phyloP scores from a whole-genome alignment of 371 early-diverging fungal genomes.

The Syncephalis plumigaleata region DNA sequence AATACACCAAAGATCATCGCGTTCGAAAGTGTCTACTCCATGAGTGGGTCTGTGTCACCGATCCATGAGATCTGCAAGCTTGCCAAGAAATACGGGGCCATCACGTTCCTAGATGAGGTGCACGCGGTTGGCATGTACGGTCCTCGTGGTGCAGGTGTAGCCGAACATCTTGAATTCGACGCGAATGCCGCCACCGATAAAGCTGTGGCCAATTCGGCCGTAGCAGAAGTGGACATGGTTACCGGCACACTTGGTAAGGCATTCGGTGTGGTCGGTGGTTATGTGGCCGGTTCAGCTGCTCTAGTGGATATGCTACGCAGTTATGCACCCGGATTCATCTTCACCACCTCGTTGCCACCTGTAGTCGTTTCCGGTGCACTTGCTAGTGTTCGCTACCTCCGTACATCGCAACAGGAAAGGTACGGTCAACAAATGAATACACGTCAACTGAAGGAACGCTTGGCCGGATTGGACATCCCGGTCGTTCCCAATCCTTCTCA shows the following conservation, averaged over 20 bases:
- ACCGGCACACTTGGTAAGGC: slow-evolving; percentile 97
- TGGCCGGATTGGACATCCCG: slow-evolving; percentile 75
- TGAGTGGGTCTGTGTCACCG: slow-evolving; percentile 95
- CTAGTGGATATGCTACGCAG: slow-evolving; percentile 94
- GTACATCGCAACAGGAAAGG: slow-evolving; percentile 66
- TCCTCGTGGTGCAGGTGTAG: slow-evolving; percentile 88
- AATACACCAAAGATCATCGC: slow-evolving; percentile 89
- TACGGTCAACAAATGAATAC: slow-evolving; percentile 81
- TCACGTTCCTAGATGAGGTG: slow-evolving; percentile 96
- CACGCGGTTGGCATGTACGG: slow-evolving; percentile 99
- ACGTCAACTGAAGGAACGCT: slow-evolving; percentile 62
- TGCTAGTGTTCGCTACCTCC: slow-evolving; percentile 81
- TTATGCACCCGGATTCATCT: slow-evolving; percentile 98
- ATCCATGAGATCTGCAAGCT: slow-evolving; percentile 82
- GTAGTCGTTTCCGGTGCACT: slow-evolving; percentile 80
- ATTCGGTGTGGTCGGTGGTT: slow-evolving; percentile 95
- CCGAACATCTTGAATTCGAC: slow-evolving; percentile 81
- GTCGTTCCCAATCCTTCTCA: slow-evolving; percentile 96
- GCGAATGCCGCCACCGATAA: slow-evolving; percentile 26
- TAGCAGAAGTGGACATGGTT: slow-evolving; percentile 91
- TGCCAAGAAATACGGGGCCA: slow-evolving; percentile 93
- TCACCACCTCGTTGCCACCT: slow-evolving; percentile 96
- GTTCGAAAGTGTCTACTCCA: slow-evolving; percentile 96
- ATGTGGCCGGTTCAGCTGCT: slow-evolving; percentile 79
- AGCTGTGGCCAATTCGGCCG: slow-evolving; percentile 29